phyloP scores from a whole-genome alignment of 2,329 filamentous ascomycete genomes.

The Albifimbria verrucaria region DNA sequence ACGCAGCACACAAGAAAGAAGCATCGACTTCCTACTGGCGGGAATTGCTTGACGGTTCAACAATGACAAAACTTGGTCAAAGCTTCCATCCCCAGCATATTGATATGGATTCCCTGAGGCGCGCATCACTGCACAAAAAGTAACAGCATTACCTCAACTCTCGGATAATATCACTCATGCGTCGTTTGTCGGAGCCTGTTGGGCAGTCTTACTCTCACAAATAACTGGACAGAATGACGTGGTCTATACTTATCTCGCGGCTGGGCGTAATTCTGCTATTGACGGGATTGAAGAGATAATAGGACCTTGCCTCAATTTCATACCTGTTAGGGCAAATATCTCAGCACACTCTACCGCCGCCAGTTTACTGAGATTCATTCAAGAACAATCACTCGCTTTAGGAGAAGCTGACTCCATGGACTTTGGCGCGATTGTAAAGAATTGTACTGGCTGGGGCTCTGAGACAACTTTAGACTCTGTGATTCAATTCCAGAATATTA shows the following conservation, averaged over 20 bases:
- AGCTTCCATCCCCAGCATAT: neutral
- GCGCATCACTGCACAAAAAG: neutral
- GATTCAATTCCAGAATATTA: conserved; percentile 18
- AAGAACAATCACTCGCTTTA: conserved; percentile 9
- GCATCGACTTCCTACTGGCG: conserved; percentile 36
- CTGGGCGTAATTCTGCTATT: conserved; percentile 33
- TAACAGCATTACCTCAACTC: conserved; percentile 4
- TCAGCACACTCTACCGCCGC: neutral
- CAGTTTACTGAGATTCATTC: conserved; percentile 7
- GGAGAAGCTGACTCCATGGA: conserved; percentile 13
- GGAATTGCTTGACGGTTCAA: conserved; percentile 34
- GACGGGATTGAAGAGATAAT: conserved; percentile 28
- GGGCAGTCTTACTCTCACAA: conserved; percentile 34
- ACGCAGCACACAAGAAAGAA: neutral
- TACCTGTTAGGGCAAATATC: conserved; percentile 35
- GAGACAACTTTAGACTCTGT: conserved; percentile 8
- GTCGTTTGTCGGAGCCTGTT: conserved; percentile 37
- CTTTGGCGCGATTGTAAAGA: conserved; percentile 11
- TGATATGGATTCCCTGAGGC: neutral
- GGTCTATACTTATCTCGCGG: conserved; percentile 36
- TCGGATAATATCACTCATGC: conserved; percentile 17
- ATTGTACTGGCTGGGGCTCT: conserved; percentile 13
- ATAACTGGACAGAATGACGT: conserved; percentile 32
- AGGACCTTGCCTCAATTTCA: conserved; percentile 37
- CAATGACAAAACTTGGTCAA: conserved; percentile 16